These are phyloP conservation scores for Zhuliangozyma parablackwelliae DNA, from an alignment of 1,139 yeast species.

Conservation along the genomic window DNA sequence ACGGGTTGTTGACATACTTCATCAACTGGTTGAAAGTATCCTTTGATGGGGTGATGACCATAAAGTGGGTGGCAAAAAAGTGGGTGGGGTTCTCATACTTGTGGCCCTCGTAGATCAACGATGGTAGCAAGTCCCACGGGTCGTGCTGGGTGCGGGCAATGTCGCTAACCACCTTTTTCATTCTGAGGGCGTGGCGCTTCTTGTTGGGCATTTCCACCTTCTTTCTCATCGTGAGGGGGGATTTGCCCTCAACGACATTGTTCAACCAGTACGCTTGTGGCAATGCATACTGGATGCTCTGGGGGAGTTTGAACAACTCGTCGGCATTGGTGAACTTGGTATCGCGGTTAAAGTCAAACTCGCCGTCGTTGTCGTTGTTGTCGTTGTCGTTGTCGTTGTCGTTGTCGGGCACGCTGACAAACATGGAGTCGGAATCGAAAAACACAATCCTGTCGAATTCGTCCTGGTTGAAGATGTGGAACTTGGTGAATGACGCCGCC, in stretches of 20 bases:
- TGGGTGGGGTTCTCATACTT: constrained; percentile 25
- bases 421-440: constrained; percentile 43
- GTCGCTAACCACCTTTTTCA: constrained; percentile 11
- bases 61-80: constrained; percentile 41
- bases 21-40: constrained; percentile 23
- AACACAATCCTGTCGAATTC: constrained; percentile 38
- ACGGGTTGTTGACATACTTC: constrained; percentile 27
- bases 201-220: constrained; percentile 14
- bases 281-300: constrained; percentile 24
- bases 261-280: constrained; percentile 40
- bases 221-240: constrained; percentile 13
- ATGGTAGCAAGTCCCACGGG: constrained; percentile 14
- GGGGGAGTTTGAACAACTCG: constrained; percentile 29
- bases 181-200: constrained; percentile 9
- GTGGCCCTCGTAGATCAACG: constrained; percentile 23
- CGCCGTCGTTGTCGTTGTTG: constrained; percentile 6
- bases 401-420: constrained; percentile 14
- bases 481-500: constrained; percentile 52
- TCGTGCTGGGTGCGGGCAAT: constrained; percentile 2
- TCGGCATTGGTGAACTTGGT: constrained; percentile 20
- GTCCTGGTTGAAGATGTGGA: constrained; percentile 46
- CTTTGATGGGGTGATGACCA: constrained; percentile 41
- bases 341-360: constrained; percentile 8
- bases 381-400: constrained; percentile 8
- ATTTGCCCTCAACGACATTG: constrained; percentile 12